Percentiles rank a stretch among this genome's conserved stretches.
Evolutionary conservation across 75 land plant species (phyloP).

Genomic region (Sequoiadendron giganteum): DNA sequence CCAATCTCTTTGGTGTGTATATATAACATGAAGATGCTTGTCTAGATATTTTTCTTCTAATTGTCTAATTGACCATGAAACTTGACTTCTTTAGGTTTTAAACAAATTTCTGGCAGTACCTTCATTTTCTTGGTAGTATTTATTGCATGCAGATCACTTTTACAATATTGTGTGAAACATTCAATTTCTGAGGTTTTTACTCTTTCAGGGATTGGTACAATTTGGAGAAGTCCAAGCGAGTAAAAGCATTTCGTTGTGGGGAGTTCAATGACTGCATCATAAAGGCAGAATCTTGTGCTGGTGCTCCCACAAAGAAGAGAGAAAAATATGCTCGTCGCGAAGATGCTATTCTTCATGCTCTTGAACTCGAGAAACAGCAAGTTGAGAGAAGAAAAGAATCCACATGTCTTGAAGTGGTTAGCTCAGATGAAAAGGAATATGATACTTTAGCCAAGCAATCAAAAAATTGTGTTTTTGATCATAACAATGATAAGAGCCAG

Average conservation of each 20-base stretch:
- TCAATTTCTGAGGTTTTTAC: conserved; percentile 5
- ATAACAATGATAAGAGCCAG: neutral
- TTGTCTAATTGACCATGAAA: neutral
- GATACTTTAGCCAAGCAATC: conserved; percentile 6
- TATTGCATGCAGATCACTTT: neutral
- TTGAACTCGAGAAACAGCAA: conserved; percentile 74
- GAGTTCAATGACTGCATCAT: conserved; percentile 87
- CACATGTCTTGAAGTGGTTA: neutral
- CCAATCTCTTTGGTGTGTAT: neutral
- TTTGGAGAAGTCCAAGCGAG: conserved; percentile 87
- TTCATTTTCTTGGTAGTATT: neutral
- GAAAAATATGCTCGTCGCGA: conserved; percentile 94
- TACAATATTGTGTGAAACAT: neutral
- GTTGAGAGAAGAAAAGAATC: conserved; percentile 25
- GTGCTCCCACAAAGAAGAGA: conserved; percentile 72
- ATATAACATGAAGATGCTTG: neutral
- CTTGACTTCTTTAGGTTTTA: neutral
- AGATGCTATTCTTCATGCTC: conserved; percentile 96
- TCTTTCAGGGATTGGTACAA: conserved; percentile 90
- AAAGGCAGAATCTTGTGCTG: conserved; percentile 68
- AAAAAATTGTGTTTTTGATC: neutral
- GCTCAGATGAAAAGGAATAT: neutral
- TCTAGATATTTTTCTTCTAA: neutral
- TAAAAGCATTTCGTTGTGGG: conserved; percentile 89
- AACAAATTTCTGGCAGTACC: neutral